Base-by-base conservation (phyloP, 148 eudicot species). In the Chenopodium formosanum region DNA sequence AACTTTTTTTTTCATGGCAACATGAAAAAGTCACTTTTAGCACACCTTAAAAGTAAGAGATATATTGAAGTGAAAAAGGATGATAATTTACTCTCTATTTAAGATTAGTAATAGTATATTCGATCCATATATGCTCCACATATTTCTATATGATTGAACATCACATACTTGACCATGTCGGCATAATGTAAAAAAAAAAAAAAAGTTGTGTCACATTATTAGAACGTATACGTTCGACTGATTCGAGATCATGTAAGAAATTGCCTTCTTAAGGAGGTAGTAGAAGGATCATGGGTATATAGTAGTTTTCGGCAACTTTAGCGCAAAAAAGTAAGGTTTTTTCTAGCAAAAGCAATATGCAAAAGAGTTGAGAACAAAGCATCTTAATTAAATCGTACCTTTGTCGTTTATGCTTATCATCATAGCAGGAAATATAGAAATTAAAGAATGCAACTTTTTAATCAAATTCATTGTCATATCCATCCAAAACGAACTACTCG, bases 341-440 rank as follows among this genome's bases (percentile, higher is more conserved):
- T 69, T 40, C 44, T 32, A 69, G 68, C 77, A 72, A 80, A 80
- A 63, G 77, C 66, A 73, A 44, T 53, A 73, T 73, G 72, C 78
- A 53, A 79, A 79, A 71, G 82, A 71, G 65, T 79, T 56, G 73
- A 44, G 69, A 48, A 47, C 65, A 20, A 32, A 53, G 46, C 7
- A 58, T 56, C 67, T 40, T 16, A 34, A n/a, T 13, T 2, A 65
- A 77, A 25, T 78, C 66, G 63, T 76, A 56, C 79, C 67, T 20
- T 32, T 16, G 34, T 40, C 44, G 73, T 4, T 69, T 29, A 17
- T 72, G n/a, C 12, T 22, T n/a, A 44, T 79, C 8, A 48, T 78
- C 25, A 70, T 8, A 20, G 3, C 7, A 37, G 22, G 22, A 37
- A 8, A 20, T 4, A 19, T 5, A 29, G 29, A 13, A 68, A 69